A percentile compares a stretch with the other conserved stretches of the same genome.
These are phyloP conservation scores for Boletus speciosus DNA, from an alignment of 768 basidiomycete species.

Conservation along the genomic window DNA sequence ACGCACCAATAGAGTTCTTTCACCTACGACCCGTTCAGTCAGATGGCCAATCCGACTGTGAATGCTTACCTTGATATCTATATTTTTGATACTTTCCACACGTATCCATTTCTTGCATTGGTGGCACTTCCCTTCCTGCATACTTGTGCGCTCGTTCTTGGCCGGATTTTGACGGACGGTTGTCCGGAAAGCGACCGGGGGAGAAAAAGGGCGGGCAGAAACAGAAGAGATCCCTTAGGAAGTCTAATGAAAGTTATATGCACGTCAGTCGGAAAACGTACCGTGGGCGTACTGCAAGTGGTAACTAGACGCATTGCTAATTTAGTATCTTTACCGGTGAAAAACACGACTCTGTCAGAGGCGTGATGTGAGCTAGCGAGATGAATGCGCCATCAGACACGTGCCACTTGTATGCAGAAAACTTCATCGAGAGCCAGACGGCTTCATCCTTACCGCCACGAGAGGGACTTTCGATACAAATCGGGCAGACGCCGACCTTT, in stretches of 20 bases:
- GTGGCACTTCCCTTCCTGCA: slow-evolving; percentile 77
- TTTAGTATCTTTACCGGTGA: slow-evolving; percentile 4
- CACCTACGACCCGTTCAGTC: slow-evolving; percentile 40
- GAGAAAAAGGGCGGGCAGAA: slow-evolving; percentile 71
- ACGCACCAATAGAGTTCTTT: slow-evolving; percentile 74
- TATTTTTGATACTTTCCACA: slow-evolving; percentile 70
- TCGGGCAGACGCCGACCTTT: slow-evolving; percentile 76
- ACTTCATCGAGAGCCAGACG: slow-evolving; percentile 75
- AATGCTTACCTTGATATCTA: slow-evolving; percentile 61
- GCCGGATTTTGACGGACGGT: slow-evolving; percentile 42
- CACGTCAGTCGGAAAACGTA: slow-evolving; percentile 26
- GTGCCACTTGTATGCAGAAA: slow-evolving; percentile 79
- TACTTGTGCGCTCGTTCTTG: slow-evolving; percentile 55
- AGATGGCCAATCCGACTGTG: background rate
- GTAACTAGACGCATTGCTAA: slow-evolving; percentile 45
- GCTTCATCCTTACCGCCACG: slow-evolving; percentile 64
- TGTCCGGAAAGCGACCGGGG: slow-evolving; percentile 61
- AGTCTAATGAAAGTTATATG: background rate
- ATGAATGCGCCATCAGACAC: slow-evolving; percentile 20
- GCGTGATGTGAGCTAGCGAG: slow-evolving; percentile 1
- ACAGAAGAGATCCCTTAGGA: slow-evolving; percentile 63
- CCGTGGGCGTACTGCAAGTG: slow-evolving; percentile 83
- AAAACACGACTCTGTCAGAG: slow-evolving; percentile 17
- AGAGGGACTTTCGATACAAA: slow-evolving; percentile 58
- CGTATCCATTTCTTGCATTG: slow-evolving; percentile 70